Conservation (phyloP, 192 early-diverging fungal species). For the Coemansia sp. region DNA sequence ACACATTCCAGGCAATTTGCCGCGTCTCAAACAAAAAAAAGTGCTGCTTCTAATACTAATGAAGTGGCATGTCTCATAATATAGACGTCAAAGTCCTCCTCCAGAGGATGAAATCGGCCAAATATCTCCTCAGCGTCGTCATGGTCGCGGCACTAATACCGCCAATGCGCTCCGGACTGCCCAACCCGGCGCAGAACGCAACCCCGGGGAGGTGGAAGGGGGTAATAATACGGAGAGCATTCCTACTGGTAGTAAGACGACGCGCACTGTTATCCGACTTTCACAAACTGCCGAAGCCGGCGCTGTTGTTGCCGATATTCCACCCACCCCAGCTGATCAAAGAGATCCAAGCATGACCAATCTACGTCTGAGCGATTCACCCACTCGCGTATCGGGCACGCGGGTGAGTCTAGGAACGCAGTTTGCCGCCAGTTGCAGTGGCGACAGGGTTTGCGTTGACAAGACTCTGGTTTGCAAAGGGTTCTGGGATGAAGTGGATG, state of each 20-base stretch:
- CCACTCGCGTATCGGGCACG: neutral
- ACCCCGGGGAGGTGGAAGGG: neutral
- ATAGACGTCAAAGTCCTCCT: neutral
- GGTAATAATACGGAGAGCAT: neutral
- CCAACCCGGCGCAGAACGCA: neutral
- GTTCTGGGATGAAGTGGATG: conserved; percentile 5
- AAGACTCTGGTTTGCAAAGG: conserved; percentile 13
- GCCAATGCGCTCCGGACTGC: neutral
- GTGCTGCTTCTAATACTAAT: neutral
- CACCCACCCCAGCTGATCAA: neutral
- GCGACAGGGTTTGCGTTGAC: neutral
- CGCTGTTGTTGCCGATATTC: neutral
- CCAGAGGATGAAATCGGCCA: neutral
- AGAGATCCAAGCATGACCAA: neutral
- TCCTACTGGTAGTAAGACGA: neutral
- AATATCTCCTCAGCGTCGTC: neutral
- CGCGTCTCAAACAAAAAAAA: neutral
- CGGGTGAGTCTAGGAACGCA: neutral
- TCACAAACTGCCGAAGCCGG: neutral
- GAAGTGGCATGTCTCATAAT: neutral
- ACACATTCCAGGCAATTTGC: neutral
- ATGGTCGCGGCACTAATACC: neutral
- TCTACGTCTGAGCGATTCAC: neutral
- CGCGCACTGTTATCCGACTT: neutral
- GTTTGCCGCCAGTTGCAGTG: neutral